A percentile compares a stretch with the other conserved stretches of the same genome.
Evolutionary conservation across 345 rosid species (phyloP).

Genomic region (Brassica cretica): DNA sequence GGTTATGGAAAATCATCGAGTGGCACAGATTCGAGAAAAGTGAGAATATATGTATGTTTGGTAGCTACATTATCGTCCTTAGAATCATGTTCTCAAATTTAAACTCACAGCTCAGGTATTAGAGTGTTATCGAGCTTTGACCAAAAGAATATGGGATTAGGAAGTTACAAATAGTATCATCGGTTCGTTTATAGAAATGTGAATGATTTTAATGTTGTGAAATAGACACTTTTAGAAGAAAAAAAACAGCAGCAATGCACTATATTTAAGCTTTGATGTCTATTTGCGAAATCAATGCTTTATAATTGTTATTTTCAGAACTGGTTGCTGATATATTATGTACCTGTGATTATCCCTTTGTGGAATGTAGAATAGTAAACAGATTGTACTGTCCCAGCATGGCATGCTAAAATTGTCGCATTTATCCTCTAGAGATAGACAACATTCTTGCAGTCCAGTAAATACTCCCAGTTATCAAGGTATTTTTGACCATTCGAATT

Average conservation of each 20-base stretch:
- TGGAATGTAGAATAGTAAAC: constrained; percentile 80
- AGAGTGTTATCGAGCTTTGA: neutral
- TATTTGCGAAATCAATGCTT: neutral
- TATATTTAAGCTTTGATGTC: neutral
- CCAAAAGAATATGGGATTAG: neutral
- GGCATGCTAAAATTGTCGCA: constrained; percentile 90
- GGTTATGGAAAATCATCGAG: too few relatives aligned
- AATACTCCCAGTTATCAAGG: too few relatives aligned
- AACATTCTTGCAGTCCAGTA: too few relatives aligned
- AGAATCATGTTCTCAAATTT: neutral
- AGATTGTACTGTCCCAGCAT: constrained; percentile 81
- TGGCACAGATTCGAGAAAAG: neutral
- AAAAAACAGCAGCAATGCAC: neutral
- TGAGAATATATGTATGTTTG: neutral
- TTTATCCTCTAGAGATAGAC: constrained; percentile 49
- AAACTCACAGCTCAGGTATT: neutral
- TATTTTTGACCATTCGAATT: too few relatives aligned
- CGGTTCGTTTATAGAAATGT: neutral
- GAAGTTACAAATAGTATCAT: neutral
- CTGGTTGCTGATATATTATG: neutral
- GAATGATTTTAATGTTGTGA: neutral
- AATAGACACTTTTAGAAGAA: constrained; percentile 9
- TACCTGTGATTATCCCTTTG: constrained; percentile 95
- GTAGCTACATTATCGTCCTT: neutral
- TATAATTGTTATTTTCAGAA: neutral